Evolutionary conservation across 163 green algal species (phyloP).

Genomic region (Chlorella variabilis): DNA sequence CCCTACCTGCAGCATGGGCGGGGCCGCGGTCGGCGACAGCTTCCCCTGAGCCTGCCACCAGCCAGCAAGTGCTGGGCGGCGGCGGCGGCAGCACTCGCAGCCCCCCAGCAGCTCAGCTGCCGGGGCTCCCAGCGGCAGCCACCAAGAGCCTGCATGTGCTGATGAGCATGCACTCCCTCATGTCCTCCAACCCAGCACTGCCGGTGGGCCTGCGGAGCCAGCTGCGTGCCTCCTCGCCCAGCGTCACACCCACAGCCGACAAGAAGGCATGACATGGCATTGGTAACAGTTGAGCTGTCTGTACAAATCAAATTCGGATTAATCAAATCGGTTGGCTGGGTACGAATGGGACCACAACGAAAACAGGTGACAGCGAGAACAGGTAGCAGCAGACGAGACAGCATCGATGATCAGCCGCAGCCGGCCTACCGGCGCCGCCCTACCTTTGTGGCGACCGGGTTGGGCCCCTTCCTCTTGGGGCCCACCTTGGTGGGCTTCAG

Average conservation of each 20-base stretch:
- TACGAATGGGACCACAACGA: neutral
- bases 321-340: too few species aligned
- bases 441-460: too few species aligned
- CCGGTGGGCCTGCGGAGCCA: neutral
- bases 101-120: neutral
- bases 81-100: neutral
- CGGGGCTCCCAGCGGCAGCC: neutral
- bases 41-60: neutral
- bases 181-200: neutral
- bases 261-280: neutral
- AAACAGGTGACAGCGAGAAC: too few species aligned
- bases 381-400: too few species aligned
- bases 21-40: neutral
- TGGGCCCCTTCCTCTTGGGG: too few species aligned
- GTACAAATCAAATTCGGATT: too few species aligned
- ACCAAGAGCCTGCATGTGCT: neutral
- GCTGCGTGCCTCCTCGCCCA: slow-evolving; percentile 10
- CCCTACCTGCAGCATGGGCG: neutral
- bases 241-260: neutral
- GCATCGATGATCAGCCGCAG: too few species aligned
- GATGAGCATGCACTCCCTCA: neutral
- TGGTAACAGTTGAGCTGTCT: too few species aligned
- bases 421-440: too few species aligned
- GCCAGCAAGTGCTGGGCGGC: neutral
- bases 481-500: too few species aligned